Base-by-base conservation (phyloP, 176 grass and related monocot species). In the Eleusine coracana region DNA sequence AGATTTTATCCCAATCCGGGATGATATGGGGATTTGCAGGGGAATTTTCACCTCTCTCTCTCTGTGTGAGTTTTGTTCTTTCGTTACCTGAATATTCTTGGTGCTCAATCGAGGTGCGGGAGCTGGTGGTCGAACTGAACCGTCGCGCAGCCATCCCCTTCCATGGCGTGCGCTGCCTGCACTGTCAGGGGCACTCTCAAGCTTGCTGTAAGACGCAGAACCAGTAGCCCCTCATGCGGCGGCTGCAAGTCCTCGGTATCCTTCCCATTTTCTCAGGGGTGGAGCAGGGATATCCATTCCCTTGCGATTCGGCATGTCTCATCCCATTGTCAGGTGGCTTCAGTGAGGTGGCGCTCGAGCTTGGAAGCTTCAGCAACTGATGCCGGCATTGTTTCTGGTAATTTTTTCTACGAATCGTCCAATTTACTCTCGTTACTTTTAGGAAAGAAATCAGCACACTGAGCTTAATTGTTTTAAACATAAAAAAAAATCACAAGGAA, bases 111-210 rank as follows among this genome's bases (percentile, higher is more conserved):
- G 50, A 17, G 50, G 50, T 52, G 14, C 14, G 50, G 50, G 50
- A 52, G 50, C 50, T 15, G 50, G 50, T 59, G 41, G 5, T 49
- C 36, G 41, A 49, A 7, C 41, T 65, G 76, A 65, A 48, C 3
- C 61, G 7, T 15, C 3, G 0, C n/a, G n/a, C 25, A 44, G 18
- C 8, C 27, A 17, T 2, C 2, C 18, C 44, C 10, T 7, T 2
- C 62, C 66, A 97, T 97, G 94, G 85, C 91, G 60, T 94, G 76
- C 48, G 40, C 76, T 64, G 48, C 85, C 75, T 88, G 60, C 65
- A 79, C 62, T 23, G 41, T 75, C 34, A 79, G 80, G 40, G 49
- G 61, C 8, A 76, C 80, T 40, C 76, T 86, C 64, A 86, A 73
- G 63, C 72, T 92, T 17, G 41, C 63, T 12, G 67, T 68, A 34